Conservation (phyloP, 345 rosid genomes). For the Garcia nutans region DNA sequence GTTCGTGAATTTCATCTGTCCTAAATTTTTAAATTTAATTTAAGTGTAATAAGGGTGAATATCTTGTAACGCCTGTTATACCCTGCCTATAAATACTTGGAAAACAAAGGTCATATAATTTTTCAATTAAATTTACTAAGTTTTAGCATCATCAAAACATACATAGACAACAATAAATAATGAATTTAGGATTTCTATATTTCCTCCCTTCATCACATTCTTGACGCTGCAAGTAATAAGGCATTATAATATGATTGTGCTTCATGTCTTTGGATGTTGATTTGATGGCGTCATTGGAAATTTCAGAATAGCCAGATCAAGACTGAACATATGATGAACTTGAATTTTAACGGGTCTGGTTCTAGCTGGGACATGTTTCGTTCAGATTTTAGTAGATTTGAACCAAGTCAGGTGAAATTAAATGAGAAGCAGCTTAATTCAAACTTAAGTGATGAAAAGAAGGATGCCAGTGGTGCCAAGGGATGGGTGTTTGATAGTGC, state of each 20-base stretch:
- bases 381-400: constrained; percentile 6
- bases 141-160: no score
- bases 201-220: not conserved
- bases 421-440: constrained; percentile 11
- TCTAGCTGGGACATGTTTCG: constrained; percentile 11
- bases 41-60: no score
- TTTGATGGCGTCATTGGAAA: not conserved
- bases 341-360: not conserved
- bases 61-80: no score
- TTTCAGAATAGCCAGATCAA: constrained; percentile 14
- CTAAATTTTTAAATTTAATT: no score
- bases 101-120: no score
- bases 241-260: not conserved
- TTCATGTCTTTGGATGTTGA: not conserved
- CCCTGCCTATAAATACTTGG: no score
- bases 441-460: constrained; percentile 18
- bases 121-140: no score
- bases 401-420: not conserved
- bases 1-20: no score
- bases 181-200: not conserved
- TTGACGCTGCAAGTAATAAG: not conserved
- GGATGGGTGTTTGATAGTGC: constrained; percentile 43
- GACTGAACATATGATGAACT: constrained; percentile 4
- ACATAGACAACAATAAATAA: no score
- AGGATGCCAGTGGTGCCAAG: constrained; percentile 25